Evolutionary conservation across 2,329 filamentous ascomycete species (phyloP), one percentile per base, ranked within the genome.

Genomic region (Hysterium pulicare): DNA sequence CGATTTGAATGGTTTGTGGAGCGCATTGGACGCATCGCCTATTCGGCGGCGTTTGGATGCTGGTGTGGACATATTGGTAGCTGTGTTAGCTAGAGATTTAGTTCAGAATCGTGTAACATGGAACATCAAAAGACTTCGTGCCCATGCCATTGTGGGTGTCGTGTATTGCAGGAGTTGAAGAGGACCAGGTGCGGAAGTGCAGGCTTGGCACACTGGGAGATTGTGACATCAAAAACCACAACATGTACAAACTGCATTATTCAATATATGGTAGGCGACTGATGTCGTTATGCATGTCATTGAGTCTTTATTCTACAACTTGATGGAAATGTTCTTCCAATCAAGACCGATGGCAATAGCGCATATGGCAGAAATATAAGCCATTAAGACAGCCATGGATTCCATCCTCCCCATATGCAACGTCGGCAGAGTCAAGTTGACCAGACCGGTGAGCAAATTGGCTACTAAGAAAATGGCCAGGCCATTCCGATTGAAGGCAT

Each of bases 351-450:
- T 68, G 2, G 89, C 91, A 37, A 87, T 62, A 1, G 67, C 78
- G 1, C 87, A 85, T 33, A 96, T 47, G 1, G 76, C 69, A 2
- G 72, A 77, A 38, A 84, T 83, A 66, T 97, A 97, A 4, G 66
- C 79, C 17, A 88, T 67, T 49, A 98, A 66, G 24, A 96, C 81
- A 0, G 66, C 82, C 81, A 95, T 87, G 0, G 90, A 81, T 42
- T 71, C 65, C 3, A 77, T 55, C 7, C 80, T 78, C 4, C 74
- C 75, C 49, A 86, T 81, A 61, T 91, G 78, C 50, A 97, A 69
- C 2, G 93, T 98, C 30, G 84, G 83, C 41, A 97, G 67, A 3
- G 83, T 87, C 75, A 98, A 74, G 64, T 98, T 98, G 41, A 97
- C 84, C 13, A 89, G 61, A 0, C 93, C 93, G 1, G 93, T 98